Evolutionary conservation across 352 stramenopile genomes (phyloP).

Genomic region (Globisporangium orthogonon): DNA sequence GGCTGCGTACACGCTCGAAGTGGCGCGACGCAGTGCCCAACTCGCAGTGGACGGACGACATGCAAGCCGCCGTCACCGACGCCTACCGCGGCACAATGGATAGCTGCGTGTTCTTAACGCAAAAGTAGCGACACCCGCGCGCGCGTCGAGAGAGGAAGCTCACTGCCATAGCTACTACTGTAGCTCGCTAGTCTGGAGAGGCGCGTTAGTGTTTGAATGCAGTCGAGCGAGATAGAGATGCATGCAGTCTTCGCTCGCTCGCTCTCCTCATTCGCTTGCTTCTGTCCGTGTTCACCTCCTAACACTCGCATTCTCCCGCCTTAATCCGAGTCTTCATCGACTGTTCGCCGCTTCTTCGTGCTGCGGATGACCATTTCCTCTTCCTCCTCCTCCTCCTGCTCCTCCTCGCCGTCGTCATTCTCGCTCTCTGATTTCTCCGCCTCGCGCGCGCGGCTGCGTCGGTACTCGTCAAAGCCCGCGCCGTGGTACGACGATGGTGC

Average conservation of each 20-base stretch:
- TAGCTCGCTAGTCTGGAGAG: too few species aligned
- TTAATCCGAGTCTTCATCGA: constrained; percentile 83
- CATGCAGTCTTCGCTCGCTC: not conserved
- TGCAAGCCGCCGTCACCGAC: constrained; percentile 61
- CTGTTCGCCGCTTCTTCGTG: constrained; percentile 76
- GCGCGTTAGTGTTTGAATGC: not conserved
- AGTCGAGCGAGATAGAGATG: not conserved
- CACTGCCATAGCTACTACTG: too few species aligned
- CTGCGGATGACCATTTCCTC: constrained; percentile 67
- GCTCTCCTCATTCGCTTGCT: too few species aligned
- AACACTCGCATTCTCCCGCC: too few species aligned
- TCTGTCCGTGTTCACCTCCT: too few species aligned
- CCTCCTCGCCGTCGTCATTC: constrained; percentile 46
- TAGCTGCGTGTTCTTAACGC: constrained; percentile 67
- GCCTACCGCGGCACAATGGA: constrained; percentile 67
- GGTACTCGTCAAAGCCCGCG: constrained; percentile 81
- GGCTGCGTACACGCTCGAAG: constrained; percentile 59
- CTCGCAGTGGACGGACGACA: constrained; percentile 30
- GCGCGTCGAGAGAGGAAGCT: not conserved
- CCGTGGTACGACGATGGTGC: constrained; percentile 33
- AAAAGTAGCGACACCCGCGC: constrained; percentile 25
- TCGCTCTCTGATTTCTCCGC: constrained; percentile 71
- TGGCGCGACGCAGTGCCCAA: constrained; percentile 55
- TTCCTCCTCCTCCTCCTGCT: constrained; percentile 70
- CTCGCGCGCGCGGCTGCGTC: constrained; percentile 39